These are phyloP conservation scores for Conoideocrella luteorostrata DNA, from an alignment of 2,329 filamentous ascomycete genomes.

Conservation along the genomic window DNA sequence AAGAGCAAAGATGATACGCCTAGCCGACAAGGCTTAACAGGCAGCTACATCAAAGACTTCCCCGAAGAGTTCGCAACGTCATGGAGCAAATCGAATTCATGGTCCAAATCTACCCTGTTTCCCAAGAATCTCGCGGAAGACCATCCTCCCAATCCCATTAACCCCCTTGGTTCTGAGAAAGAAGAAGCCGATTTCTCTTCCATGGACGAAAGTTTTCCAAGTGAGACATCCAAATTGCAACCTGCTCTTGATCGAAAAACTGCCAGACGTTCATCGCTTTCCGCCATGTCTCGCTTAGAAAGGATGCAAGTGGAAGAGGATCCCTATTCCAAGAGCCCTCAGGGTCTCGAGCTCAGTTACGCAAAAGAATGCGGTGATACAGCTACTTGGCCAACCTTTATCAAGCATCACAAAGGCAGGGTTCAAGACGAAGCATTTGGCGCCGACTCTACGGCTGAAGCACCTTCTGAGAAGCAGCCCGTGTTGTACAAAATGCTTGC, in stretches of 20 bases:
- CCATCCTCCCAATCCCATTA: background rate
- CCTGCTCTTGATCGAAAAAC: constrained; percentile 23
- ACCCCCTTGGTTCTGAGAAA: constrained; percentile 9
- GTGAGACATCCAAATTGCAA: constrained; percentile 18
- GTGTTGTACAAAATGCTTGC: constrained; percentile 57
- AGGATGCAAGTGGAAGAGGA: constrained; percentile 22
- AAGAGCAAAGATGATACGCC: constrained; percentile 6
- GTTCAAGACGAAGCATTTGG: background rate
- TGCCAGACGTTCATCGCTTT: constrained; percentile 3
- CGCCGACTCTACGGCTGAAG: background rate
- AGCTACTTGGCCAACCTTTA: constrained; percentile 27
- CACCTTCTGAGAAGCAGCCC: constrained; percentile 6
- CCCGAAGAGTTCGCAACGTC: constrained; percentile 42
- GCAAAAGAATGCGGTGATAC: constrained; percentile 33
- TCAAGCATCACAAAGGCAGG: constrained; percentile 23
- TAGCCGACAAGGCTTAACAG: constrained; percentile 28
- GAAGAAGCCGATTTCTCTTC: constrained; percentile 28
- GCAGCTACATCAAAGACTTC: constrained; percentile 45
- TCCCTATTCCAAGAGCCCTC: constrained; percentile 36
- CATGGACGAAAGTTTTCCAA: constrained; percentile 36
- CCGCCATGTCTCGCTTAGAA: constrained; percentile 5
- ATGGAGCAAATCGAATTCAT: constrained; percentile 29
- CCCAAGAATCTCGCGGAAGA: constrained; percentile 13
- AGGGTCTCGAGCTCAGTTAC: constrained; percentile 43
- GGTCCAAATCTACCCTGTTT: constrained; percentile 18